phyloP scores from a whole-genome alignment of 1,284 basidiomycete genomes.

The Ustilago loliicola region DNA sequence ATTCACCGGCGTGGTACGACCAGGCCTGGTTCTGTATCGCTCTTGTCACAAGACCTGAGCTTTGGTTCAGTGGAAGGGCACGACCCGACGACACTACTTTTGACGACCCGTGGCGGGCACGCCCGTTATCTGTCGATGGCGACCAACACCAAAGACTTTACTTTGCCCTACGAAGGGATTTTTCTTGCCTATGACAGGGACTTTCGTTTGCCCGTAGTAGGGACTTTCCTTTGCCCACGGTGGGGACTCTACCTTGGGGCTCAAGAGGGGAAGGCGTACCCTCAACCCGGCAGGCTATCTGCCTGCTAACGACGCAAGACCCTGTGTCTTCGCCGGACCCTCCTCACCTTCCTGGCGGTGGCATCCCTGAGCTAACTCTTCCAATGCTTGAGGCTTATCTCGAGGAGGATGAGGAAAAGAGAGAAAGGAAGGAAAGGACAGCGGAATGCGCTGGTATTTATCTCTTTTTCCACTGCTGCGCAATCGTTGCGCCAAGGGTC shows the following conservation, averaged over 20 bases:
- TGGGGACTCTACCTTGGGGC: constrained; percentile 1
- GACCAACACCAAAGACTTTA: too few relatives aligned
- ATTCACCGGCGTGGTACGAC: background rate
- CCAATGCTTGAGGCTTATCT: constrained; percentile 7
- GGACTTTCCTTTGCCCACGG: background rate
- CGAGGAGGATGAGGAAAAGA: constrained; percentile 29
- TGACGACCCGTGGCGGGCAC: constrained; percentile 6
- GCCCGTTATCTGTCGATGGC: too few relatives aligned
- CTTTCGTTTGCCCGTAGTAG: background rate
- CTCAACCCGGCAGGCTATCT: constrained; percentile 1
- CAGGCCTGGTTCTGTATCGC: background rate
- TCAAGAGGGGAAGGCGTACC: background rate
- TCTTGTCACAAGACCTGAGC: background rate
- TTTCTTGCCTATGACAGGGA: background rate
- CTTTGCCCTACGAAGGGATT: too few relatives aligned
- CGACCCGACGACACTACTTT: background rate
- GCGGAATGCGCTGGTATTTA: constrained; percentile 22
- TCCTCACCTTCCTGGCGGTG: constrained; percentile 22
- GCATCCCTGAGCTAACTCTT: background rate
- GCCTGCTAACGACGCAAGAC: constrained; percentile 11
- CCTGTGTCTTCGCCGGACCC: constrained; percentile 29
- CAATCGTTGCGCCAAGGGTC: background rate
- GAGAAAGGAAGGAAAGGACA: constrained; percentile 7
- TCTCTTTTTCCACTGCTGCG: constrained; percentile 3
- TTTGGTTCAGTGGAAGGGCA: background rate